phyloP scores from a whole-genome alignment of 116 monocot genomes.

The Zostera marina region DNA sequence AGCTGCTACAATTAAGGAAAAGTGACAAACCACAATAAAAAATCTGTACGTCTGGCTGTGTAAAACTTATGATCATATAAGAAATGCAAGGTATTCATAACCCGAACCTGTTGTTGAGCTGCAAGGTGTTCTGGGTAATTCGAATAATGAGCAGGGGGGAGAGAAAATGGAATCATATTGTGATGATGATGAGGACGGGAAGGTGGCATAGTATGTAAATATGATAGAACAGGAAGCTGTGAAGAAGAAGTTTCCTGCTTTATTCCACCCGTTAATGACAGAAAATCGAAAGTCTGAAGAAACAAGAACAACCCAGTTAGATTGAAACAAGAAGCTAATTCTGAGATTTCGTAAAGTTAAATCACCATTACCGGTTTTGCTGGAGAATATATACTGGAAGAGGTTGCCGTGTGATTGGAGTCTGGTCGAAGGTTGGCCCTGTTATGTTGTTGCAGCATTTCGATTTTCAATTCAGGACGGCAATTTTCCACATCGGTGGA shows the following conservation, averaged over 20 bases:
- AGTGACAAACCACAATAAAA: not conserved
- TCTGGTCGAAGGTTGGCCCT: slow-evolving; percentile 5
- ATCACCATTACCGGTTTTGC: slow-evolving; percentile 16
- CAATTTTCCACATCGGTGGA: slow-evolving; percentile 1
- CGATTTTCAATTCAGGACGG: not conserved
- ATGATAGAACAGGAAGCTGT: slow-evolving; percentile 12
- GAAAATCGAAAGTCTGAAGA: slow-evolving; percentile 22
- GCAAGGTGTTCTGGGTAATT: slow-evolving; percentile 17
- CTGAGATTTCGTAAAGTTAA: not conserved
- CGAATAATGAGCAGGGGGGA: slow-evolving; percentile 11
- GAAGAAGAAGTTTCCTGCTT: slow-evolving; percentile 5
- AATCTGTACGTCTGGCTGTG: too few species aligned
- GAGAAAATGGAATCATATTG: slow-evolving; percentile 9
- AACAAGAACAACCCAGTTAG: not conserved
- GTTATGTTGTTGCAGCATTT: slow-evolving; percentile 2
- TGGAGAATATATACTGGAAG: slow-evolving; percentile 8
- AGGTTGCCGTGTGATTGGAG: slow-evolving; percentile 5
- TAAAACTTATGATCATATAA: not conserved
- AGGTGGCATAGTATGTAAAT: slow-evolving; percentile 6
- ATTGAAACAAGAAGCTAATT: not conserved
- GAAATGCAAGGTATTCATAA: not conserved
- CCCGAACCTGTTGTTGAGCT: slow-evolving; percentile 20
- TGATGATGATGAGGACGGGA: slow-evolving; percentile 8
- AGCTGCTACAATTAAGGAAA: slow-evolving; percentile 12
- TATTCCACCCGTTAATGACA: slow-evolving; percentile 12